Evolutionary conservation across 768 basidiomycete genomes (phyloP).

Genomic region (Tricholoma bakamatsutake): DNA sequence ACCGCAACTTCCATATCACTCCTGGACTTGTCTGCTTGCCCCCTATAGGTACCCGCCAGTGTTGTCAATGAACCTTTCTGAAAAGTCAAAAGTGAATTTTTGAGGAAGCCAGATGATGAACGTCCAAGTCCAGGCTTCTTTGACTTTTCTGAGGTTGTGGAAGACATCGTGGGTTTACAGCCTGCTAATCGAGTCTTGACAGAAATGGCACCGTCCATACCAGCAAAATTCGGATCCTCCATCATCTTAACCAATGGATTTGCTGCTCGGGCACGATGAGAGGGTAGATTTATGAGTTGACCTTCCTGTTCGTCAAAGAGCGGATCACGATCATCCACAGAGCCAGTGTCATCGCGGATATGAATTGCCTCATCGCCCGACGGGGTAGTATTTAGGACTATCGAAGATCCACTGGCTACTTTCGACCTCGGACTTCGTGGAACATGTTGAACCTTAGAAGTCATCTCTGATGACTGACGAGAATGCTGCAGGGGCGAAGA

Average conservation of each 20-base stretch:
- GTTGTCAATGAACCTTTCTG: constrained; percentile 47
- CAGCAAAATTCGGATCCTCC: constrained; percentile 32
- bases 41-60: constrained; percentile 39
- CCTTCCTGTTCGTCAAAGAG: constrained; percentile 8
- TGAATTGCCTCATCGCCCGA: background rate
- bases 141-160: constrained; percentile 5
- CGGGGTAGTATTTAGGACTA: background rate
- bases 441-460: background rate
- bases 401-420: background rate
- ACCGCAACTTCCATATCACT: background rate
- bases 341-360: background rate
- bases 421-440: background rate
- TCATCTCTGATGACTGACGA: background rate
- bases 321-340: constrained; percentile 1
- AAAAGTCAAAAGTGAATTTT: constrained; percentile 46
- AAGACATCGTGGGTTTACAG: constrained; percentile 8
- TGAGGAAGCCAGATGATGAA: constrained; percentile 37
- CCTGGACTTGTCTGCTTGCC: background rate
- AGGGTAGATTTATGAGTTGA: constrained; percentile 18
- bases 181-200: constrained; percentile 43
- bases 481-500: background rate
- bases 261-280: constrained; percentile 41
- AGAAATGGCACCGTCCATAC: constrained; percentile 35
- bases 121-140: constrained; percentile 45
- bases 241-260: constrained; percentile 52